These are phyloP conservation scores for Coemansia furcata DNA, from an alignment of 192 early-diverging fungal species.

Conservation along the genomic window DNA sequence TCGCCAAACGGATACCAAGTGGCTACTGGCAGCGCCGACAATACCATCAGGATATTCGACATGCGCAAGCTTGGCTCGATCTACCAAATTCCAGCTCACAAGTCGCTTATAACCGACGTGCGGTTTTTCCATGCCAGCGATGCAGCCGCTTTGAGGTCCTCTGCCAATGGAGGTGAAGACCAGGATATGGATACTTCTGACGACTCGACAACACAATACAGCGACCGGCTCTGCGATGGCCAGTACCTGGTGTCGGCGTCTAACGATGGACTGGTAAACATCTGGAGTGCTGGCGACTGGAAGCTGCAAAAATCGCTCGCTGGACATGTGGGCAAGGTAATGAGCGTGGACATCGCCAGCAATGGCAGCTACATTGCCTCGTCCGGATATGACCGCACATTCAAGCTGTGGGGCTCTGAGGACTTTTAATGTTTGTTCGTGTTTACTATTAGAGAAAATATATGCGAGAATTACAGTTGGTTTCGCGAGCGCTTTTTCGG, in stretches of 20 bases:
- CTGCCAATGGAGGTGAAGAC: constrained; percentile 26
- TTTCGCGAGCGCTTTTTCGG: constrained; percentile 12
- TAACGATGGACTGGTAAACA: constrained; percentile 89
- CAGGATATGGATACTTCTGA: constrained; percentile 21
- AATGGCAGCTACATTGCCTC: constrained; percentile 86
- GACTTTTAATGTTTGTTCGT: constrained; percentile 9
- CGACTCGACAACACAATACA: constrained; percentile 3
- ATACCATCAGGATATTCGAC: constrained; percentile 91
- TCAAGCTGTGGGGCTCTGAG: constrained; percentile 84
- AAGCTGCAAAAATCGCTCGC: constrained; percentile 83
- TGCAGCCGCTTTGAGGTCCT: background rate
- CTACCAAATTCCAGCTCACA: constrained; percentile 90
- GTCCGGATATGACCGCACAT: constrained; percentile 87
- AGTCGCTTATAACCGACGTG: constrained; percentile 83
- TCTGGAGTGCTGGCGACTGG: constrained; percentile 94
- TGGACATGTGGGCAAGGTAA: constrained; percentile 89
- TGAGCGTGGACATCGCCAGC: constrained; percentile 75
- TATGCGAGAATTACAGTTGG: constrained; percentile 9
- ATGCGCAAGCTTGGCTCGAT: constrained; percentile 72
- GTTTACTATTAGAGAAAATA: background rate
- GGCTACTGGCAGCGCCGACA: constrained; percentile 89
- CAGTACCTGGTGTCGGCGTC: constrained; percentile 76
- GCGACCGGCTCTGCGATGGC: constrained; percentile 56
- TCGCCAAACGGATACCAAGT: constrained; percentile 91
- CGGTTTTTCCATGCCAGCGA: constrained; percentile 56